Percentiles rank a stretch among this genome's conserved stretches.
Evolutionary conservation across 768 basidiomycete species (phyloP).

Genomic region (Holtermanniella nyarrowii): DNA sequence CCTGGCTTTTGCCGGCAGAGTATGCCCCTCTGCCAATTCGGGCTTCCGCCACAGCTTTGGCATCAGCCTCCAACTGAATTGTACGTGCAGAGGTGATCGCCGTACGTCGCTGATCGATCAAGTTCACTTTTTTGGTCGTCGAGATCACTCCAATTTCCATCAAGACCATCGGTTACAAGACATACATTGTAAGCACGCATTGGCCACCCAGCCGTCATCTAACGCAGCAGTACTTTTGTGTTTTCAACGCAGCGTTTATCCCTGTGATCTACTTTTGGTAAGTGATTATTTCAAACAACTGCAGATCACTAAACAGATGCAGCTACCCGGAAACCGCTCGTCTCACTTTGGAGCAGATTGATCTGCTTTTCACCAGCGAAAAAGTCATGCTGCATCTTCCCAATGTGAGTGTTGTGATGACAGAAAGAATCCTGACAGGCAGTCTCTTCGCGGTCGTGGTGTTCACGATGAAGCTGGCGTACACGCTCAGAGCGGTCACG

Average conservation of each 20-base stretch:
- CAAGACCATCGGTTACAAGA: slow-evolving; percentile 8
- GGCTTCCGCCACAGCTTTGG: slow-evolving; percentile 11
- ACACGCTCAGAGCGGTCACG: too few relatives aligned
- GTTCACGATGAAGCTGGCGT: too few relatives aligned
- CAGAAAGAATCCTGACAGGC: too few relatives aligned
- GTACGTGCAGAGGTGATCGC: too few relatives aligned
- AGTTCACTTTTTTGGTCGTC: slow-evolving; percentile 12
- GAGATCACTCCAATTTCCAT: slow-evolving; percentile 12
- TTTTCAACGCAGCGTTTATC: slow-evolving; percentile 12
- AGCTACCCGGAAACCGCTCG: slow-evolving; percentile 14
- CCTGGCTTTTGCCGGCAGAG: slow-evolving; percentile 14
- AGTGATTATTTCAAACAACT: too few relatives aligned
- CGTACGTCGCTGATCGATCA: too few relatives aligned
- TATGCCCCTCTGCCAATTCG: slow-evolving; percentile 13
- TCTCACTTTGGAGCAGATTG: slow-evolving; percentile 12
- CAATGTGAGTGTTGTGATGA: too few relatives aligned
- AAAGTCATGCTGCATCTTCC: background rate
- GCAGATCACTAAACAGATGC: too few relatives aligned
- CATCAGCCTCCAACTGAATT: slow-evolving; percentile 15
- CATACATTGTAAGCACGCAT: slow-evolving; percentile 8
- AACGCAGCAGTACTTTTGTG: slow-evolving; percentile 11
- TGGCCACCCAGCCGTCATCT: slow-evolving; percentile 1
- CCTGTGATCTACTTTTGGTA: slow-evolving; percentile 14
- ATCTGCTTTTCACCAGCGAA: slow-evolving; percentile 13
- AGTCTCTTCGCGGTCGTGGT: too few relatives aligned